Evolutionary conservation across 75 land plant genomes (phyloP), one percentile per base, ranked within the genome.

Genomic region (Azolla pinnata): DNA sequence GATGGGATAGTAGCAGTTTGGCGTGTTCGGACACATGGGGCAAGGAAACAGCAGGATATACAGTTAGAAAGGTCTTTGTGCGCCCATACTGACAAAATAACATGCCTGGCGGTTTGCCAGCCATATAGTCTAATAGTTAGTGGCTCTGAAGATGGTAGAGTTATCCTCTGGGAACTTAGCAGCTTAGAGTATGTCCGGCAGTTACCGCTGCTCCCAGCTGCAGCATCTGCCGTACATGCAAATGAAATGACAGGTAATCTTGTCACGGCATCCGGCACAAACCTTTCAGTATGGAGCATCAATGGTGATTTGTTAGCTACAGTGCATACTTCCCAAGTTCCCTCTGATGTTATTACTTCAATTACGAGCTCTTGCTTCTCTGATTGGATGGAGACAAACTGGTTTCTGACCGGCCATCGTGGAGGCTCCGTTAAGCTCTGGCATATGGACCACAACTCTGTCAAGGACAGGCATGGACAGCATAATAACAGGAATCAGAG

Each of bases 221-320:
- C 99, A 40, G 73, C 95, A 29, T 86, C 96, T n/a, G 97, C 96
- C 12, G 54, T 95, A 12, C 77, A 86, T 74, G 81, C 81, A n/a
- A 95, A 95, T 72, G 88, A 95, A 44, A 71, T 90, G 77, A 90
- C 84, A 29, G 99, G 99, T 12, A 92, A 86, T 52, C 77, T 95
- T 31, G 73, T 86, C 28, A 95, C 99, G n/a, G 99, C 99, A 5
- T 88, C 96, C 64, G 99, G 99, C 29, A 69, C 95, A 29, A 51
- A 72, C 30, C 86, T 95, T 47, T 72, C 88, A 19, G 82, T 95
- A 19, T 95, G 99, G 99, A 95, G 88, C 68, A 72, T 90, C 53
- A 95, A 95, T 68, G 99, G 97, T 1, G 97, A 95, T 65, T 90
- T 97, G 55, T 77, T 95, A 31, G 99, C 99, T 26, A 82, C 81